Conservation (phyloP, 2,329 filamentous ascomycete genomes). For the Alternaria sp. region DNA sequence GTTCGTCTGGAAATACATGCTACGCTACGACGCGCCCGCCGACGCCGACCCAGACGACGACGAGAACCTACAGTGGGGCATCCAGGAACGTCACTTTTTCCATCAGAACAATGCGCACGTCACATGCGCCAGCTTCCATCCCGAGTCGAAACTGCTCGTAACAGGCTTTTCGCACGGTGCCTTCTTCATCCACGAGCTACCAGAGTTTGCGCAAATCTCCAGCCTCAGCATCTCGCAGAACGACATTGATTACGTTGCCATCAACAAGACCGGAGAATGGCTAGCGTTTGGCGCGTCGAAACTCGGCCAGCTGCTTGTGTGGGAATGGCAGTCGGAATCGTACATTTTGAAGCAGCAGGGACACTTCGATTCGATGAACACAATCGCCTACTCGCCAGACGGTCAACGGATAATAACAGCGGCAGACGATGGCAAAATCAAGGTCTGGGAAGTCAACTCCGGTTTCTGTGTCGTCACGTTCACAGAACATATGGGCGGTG, state of each 20-base stretch:
- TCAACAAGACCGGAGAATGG: slow-evolving; percentile 96
- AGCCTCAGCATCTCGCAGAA: slow-evolving; percentile 94
- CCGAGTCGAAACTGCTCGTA: slow-evolving; percentile 88
- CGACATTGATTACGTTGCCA: slow-evolving; percentile 91
- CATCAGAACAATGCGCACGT: slow-evolving; percentile 88
- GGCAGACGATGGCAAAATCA: slow-evolving; percentile 96
- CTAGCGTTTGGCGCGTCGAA: slow-evolving; percentile 95
- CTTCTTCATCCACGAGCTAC: slow-evolving; percentile 94
- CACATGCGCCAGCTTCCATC: slow-evolving; percentile 88
- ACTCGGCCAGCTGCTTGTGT: slow-evolving; percentile 92
- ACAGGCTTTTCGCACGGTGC: slow-evolving; percentile 94
- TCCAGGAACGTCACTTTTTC: slow-evolving; percentile 90
- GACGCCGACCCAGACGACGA: slow-evolving; percentile 65
- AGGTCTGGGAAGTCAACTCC: slow-evolving; percentile 96
- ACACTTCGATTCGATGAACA: slow-evolving; percentile 95
- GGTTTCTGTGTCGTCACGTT: slow-evolving; percentile 99
- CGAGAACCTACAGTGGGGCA: slow-evolving; percentile 83
- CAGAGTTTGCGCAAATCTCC: slow-evolving; percentile 94
- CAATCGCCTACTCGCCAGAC: slow-evolving; percentile 90
- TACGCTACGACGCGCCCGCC: slow-evolving; percentile 62
- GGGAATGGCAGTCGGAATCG: slow-evolving; percentile 99
- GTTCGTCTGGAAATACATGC: slow-evolving; percentile 87
- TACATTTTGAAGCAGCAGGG: slow-evolving; percentile 99
- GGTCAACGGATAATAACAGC: slow-evolving; percentile 92
- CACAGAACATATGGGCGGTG: slow-evolving; percentile 92